A percentile compares a stretch with the other conserved stretches of the same genome.
phyloP scores from a whole-genome alignment of 805 yeast genomes.

The Starmera caribaea region DNA sequence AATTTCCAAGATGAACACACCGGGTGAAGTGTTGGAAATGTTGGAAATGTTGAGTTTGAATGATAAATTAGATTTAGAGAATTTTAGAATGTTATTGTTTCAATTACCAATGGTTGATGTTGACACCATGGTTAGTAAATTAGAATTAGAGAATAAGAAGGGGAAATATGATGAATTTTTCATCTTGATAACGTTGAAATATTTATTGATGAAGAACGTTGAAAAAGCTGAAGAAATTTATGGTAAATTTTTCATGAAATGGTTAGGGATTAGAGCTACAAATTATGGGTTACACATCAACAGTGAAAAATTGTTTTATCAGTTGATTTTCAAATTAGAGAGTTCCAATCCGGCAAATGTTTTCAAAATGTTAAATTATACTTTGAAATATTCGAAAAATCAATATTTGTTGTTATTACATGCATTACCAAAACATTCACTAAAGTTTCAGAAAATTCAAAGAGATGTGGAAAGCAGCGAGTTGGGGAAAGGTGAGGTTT shows the following conservation, averaged over 20 bases:
- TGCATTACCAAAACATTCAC: neutral
- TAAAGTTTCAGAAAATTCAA: neutral
- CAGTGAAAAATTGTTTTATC: no score
- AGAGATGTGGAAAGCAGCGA: neutral
- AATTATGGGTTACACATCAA: no score
- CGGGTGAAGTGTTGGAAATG: slow-evolving; percentile 4
- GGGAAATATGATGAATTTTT: slow-evolving; percentile 1
- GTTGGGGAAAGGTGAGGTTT: neutral
- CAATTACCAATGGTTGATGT: slow-evolving; percentile 4
- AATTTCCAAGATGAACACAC: slow-evolving; percentile 1
- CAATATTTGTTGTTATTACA: neutral
- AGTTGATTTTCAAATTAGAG: no score
- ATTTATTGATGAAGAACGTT: no score
- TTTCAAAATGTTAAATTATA: no score
- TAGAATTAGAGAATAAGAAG: slow-evolving; percentile 6
- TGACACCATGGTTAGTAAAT: slow-evolving; percentile 4
- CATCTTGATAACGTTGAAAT: no score
- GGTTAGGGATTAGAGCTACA: no score
- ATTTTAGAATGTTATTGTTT: slow-evolving; percentile 7
- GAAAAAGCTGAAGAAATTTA: no score
- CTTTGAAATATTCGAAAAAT: no score
- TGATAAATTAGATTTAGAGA: slow-evolving; percentile 2
- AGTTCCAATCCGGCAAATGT: no score
- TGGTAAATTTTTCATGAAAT: no score
- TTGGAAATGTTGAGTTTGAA: slow-evolving; percentile 8